Conservation (phyloP, 352 stramenopile genomes). For the Phytophthora europaea region DNA sequence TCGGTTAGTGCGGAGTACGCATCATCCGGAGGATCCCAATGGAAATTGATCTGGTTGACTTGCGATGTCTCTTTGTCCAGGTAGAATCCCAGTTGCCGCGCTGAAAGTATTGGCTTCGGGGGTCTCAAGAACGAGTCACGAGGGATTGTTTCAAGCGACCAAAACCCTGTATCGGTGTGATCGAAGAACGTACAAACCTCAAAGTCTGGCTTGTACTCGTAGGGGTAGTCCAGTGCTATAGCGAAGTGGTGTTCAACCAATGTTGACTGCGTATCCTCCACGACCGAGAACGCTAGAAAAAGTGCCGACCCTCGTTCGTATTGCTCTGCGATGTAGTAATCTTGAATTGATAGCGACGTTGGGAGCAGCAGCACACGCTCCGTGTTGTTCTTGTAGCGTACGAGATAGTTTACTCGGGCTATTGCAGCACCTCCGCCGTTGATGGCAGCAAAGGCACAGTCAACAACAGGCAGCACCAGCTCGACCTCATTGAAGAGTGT, state of each 20-base stretch:
- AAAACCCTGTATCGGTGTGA: constrained; percentile 27
- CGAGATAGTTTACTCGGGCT: constrained; percentile 44
- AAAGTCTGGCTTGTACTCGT: constrained; percentile 40
- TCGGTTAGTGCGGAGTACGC: constrained; percentile 21
- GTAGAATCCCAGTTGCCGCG: constrained; percentile 52
- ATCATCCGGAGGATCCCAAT: constrained; percentile 35
- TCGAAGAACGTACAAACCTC: constrained; percentile 32
- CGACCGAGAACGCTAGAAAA: constrained; percentile 29
- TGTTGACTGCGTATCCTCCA: constrained; percentile 36
- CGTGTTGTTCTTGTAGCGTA: constrained; percentile 29
- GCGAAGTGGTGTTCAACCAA: constrained; percentile 35
- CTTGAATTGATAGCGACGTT: constrained; percentile 37
- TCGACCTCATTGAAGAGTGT: constrained; percentile 39
- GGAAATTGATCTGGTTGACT: constrained; percentile 45
- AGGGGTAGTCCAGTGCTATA: constrained; percentile 44
- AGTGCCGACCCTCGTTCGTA: constrained; percentile 34
- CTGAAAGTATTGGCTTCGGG: constrained; percentile 39
- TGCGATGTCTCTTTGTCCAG: constrained; percentile 50
- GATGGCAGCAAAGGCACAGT: constrained; percentile 24
- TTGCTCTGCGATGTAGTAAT: constrained; percentile 42
- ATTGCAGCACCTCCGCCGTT: constrained; percentile 14
- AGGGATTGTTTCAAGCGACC: constrained; percentile 34
- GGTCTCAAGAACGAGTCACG: constrained; percentile 28
- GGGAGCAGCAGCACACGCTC: constrained; percentile 39
- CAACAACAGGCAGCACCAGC: constrained; percentile 38